Base-by-base conservation (phyloP, 441 rosid species). In the Populus hybrid region DNA sequence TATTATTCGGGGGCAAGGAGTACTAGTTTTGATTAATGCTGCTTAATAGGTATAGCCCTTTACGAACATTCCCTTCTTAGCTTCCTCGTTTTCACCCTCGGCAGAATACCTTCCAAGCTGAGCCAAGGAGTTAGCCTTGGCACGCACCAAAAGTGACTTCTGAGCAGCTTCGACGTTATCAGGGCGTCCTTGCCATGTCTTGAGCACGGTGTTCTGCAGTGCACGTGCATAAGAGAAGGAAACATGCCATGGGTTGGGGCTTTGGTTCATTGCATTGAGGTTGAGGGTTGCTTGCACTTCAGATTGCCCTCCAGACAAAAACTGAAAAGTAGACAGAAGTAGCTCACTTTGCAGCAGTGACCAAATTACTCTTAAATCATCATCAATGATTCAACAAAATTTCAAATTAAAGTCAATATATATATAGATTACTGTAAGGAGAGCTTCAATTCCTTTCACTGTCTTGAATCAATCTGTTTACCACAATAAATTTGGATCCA, bases 191-290 rank as follows among this genome's bases (percentile, higher is more conserved):
- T 94, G 93, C 99, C 99, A 96, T 76, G 98, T 91, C 90, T 93
- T 96, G 16, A 96, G 94, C 85, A 93, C 98, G 1, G 93, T 87
- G 88, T 96, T 96, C 85, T 96, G 99, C 73, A 96, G 86, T 11
- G 98, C 99, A 46, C 98, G 96, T 34, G 99, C 98, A 70, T 96
- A 96, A 4, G 99, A 96, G 92, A 96, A 96, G 70, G 99, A 96
- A 67, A 96, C 95, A 12, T 93, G 99, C 99, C 99, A 96, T 2
- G 99, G 98, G 89, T 94, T 96, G 77, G 98, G 97, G 82, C 86
- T 87, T 79, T 94, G 98, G 92, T 96, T 96, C 98, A 96, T 96
- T 4, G 98, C 95, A 6, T 94, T 89, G 71, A 96, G 84, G 90
- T 96, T 96, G 74, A 91, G 87, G 10, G 99, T 96, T 34, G 98